Conservation (phyloP, 208 protist genomes). For the Jaenimonas drosophilae region DNA sequence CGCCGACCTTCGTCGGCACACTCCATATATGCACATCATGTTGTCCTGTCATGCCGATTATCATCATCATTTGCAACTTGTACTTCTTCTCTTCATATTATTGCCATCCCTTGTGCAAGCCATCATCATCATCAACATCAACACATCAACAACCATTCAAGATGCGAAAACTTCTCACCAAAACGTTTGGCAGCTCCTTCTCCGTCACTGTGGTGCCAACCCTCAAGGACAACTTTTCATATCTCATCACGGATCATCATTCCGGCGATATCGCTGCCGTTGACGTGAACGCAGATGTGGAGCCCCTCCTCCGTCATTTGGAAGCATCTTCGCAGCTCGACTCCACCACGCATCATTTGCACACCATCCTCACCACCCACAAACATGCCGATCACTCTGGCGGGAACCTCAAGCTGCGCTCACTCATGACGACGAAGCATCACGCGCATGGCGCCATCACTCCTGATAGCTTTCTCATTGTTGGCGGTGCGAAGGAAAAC, state of each 20-base stretch:
- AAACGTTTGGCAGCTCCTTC: constrained; percentile 53
- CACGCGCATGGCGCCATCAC: neutral
- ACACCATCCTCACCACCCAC: constrained; percentile 87
- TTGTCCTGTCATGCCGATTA: too few relatives aligned
- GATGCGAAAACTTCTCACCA: constrained; percentile 24
- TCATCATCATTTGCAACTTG: neutral
- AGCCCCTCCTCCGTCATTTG: constrained; percentile 43
- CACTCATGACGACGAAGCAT: constrained; percentile 8
- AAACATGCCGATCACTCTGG: constrained; percentile 91
- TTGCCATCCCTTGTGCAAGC: neutral
- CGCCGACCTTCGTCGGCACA: too few relatives aligned
- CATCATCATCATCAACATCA: constrained; percentile 1
- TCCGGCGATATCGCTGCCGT: constrained; percentile 56
- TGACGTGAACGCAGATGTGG: constrained; percentile 77
- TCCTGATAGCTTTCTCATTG: constrained; percentile 18
- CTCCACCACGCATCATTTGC: constrained; percentile 8
- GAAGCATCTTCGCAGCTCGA: constrained; percentile 12
- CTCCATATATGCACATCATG: too few relatives aligned
- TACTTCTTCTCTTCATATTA: neutral
- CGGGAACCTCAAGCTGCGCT: constrained; percentile 64
- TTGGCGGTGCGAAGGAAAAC: constrained; percentile 67
- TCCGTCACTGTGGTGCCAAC: constrained; percentile 73
- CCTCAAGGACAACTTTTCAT: constrained; percentile 89
- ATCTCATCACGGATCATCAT: constrained; percentile 72
- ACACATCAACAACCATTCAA: constrained; percentile 5